These are phyloP conservation scores for Chrysanthemum lavandulifolium DNA, from an alignment of 129 eudicot species.

Conservation along the genomic window DNA sequence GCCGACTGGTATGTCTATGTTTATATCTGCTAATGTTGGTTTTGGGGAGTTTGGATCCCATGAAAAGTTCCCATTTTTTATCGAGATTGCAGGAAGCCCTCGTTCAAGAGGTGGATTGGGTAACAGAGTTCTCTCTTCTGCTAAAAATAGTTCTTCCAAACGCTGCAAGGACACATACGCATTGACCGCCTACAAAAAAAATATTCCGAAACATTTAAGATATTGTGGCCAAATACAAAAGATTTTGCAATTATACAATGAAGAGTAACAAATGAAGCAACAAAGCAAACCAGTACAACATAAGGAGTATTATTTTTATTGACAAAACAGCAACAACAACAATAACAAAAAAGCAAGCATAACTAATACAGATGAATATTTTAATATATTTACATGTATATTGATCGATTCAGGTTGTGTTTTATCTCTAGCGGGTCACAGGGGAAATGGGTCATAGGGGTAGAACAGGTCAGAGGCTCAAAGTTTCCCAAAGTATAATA, in stretches of 20 bases:
- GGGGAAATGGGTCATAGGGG: too few relatives aligned
- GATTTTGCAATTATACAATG: neutral
- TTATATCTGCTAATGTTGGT: conserved; percentile 68
- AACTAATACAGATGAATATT: too few relatives aligned
- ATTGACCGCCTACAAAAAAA: conserved; percentile 73
- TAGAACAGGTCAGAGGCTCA: too few relatives aligned
- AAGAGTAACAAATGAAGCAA: neutral
- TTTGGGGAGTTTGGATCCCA: conserved; percentile 81
- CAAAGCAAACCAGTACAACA: neutral
- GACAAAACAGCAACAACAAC: neutral
- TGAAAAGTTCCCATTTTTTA: conserved; percentile 80
- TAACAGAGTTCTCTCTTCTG: conserved; percentile 70
- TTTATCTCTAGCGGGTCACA: too few relatives aligned
- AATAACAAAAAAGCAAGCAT: too few relatives aligned
- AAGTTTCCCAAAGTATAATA: too few relatives aligned
- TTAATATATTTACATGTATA: too few relatives aligned
- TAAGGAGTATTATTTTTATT: neutral
- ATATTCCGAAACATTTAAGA: conserved; percentile 9
- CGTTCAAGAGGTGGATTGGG: conserved; percentile 81
- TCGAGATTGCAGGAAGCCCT: conserved; percentile 77
- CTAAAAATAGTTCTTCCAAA: conserved; percentile 72
- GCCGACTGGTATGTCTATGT: conserved; percentile 78
- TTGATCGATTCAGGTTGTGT: too few relatives aligned
- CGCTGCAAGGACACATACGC: conserved; percentile 86
- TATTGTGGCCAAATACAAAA: neutral